A percentile compares a stretch with the other conserved stretches of the same genome.
Evolutionary conservation across 192 early-diverging fungal species (phyloP).

Genomic region (Dissophora ornata): DNA sequence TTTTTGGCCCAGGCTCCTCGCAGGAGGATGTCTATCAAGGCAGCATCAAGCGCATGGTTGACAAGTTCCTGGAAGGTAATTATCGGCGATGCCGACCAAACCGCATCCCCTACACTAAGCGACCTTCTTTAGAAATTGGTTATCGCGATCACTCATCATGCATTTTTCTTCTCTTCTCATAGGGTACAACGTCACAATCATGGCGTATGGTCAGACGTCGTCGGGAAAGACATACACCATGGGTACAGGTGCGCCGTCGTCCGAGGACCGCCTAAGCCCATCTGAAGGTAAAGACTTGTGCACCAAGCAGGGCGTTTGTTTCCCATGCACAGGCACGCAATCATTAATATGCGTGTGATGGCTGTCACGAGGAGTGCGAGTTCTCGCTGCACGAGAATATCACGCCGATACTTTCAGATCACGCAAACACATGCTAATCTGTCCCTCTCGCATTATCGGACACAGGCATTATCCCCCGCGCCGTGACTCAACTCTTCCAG

Average conservation of each 20-base stretch:
- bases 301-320: background rate
- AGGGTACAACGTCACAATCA: conserved; percentile 95
- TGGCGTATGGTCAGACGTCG: conserved; percentile 95
- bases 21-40: conserved; percentile 71
- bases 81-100: too few species aligned
- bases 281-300: conserved; percentile 51
- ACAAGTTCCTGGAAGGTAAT: conserved; percentile 63
- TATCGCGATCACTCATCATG: background rate
- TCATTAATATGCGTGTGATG: background rate
- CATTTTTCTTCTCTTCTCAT: background rate
- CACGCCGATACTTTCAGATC: too few species aligned
- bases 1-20: conserved; percentile 67
- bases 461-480: conserved; percentile 78
- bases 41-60: conserved; percentile 56
- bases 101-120: background rate
- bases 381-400: too few species aligned
- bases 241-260: conserved; percentile 75
- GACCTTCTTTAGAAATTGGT: conserved; percentile 5
- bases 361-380: too few species aligned
- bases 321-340: background rate
- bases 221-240: conserved; percentile 97
- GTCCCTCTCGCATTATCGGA: too few species aligned
- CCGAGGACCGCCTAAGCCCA: conserved; percentile 45
- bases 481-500: conserved; percentile 73
- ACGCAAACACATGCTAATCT: conserved; percentile 1